These are phyloP conservation scores for Macrotyloma uniflorum DNA, from an alignment of 306 rosid species.

Conservation along the genomic window DNA sequence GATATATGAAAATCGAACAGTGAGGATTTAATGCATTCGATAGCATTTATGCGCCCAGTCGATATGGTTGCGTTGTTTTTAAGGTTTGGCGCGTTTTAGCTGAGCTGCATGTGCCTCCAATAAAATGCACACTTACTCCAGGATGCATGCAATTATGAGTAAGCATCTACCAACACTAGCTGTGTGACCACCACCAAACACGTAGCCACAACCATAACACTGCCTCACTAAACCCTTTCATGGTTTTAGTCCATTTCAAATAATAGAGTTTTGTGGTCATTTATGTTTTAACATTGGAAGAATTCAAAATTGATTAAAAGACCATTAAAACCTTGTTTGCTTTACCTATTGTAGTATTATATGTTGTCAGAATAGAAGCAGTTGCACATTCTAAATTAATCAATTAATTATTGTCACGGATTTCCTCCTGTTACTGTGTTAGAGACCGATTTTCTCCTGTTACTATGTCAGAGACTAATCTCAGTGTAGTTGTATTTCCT, in stretches of 20 bases:
- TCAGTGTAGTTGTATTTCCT: too few species aligned
- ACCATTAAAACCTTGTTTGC: background rate
- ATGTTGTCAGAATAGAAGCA: too few species aligned
- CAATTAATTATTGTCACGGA: too few species aligned
- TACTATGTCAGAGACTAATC: too few species aligned
- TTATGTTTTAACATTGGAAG: background rate
- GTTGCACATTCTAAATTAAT: too few species aligned
- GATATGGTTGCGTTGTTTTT: slow-evolving; percentile 15
- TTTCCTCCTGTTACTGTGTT: too few species aligned
- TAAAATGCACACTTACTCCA: background rate
- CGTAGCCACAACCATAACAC: background rate
- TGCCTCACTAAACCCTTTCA: background rate
- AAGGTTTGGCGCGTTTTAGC: background rate
- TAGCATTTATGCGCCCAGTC: slow-evolving; percentile 47
- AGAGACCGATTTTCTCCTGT: too few species aligned
- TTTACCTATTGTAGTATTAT: too few species aligned
- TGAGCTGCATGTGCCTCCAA: slow-evolving; percentile 30
- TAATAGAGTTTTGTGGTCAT: background rate
- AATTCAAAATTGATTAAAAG: background rate
- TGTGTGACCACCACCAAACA: background rate
- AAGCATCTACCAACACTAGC: slow-evolving; percentile 1
- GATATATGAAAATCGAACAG: slow-evolving; percentile 4
- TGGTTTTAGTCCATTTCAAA: background rate
- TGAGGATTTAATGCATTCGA: slow-evolving; percentile 43
- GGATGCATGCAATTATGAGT: slow-evolving; percentile 18